Conservation (phyloP, 2,329 filamentous ascomycete species). For the Xylaria hypoxylon region DNA sequence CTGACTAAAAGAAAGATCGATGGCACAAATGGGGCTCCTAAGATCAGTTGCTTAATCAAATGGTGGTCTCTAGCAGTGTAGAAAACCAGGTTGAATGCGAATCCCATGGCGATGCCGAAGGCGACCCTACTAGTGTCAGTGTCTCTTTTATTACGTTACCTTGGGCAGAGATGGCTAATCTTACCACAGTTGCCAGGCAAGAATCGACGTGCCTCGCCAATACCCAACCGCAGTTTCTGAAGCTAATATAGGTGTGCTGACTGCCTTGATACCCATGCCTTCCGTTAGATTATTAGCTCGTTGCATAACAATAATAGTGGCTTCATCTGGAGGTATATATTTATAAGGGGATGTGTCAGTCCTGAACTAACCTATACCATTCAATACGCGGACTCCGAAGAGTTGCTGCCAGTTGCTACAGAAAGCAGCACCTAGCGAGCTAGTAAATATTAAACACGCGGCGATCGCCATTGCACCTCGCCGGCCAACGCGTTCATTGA, state of each 20-base stretch:
- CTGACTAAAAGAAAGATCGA: constrained; percentile 50
- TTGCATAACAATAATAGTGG: background rate
- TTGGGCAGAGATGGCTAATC: background rate
- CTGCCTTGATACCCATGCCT: constrained; percentile 63
- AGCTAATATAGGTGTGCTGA: constrained; percentile 61
- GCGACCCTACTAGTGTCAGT: constrained; percentile 40
- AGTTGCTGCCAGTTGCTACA: constrained; percentile 51
- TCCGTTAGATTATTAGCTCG: background rate
- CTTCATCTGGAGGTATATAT: background rate
- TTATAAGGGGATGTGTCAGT: background rate
- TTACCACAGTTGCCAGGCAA: constrained; percentile 59
- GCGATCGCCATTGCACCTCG: constrained; percentile 56
- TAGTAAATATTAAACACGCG: constrained; percentile 55
- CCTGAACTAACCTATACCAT: constrained; percentile 53
- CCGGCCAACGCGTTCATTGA: constrained; percentile 57
- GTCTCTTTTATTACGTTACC: background rate
- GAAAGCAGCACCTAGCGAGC: constrained; percentile 55
- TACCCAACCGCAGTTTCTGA: constrained; percentile 60
- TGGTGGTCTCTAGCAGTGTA: constrained; percentile 39
- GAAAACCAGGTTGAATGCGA: constrained; percentile 53
- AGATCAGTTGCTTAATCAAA: constrained; percentile 49
- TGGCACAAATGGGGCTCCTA: constrained; percentile 54
- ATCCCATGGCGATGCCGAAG: constrained; percentile 45
- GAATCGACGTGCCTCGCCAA: constrained; percentile 61
- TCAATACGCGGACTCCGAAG: constrained; percentile 53